Percentiles rank a stretch among this genome's conserved stretches.
These are phyloP conservation scores for Alternaria sp. DNA, from an alignment of 2,329 filamentous ascomycete genomes.

Conservation along the genomic window DNA sequence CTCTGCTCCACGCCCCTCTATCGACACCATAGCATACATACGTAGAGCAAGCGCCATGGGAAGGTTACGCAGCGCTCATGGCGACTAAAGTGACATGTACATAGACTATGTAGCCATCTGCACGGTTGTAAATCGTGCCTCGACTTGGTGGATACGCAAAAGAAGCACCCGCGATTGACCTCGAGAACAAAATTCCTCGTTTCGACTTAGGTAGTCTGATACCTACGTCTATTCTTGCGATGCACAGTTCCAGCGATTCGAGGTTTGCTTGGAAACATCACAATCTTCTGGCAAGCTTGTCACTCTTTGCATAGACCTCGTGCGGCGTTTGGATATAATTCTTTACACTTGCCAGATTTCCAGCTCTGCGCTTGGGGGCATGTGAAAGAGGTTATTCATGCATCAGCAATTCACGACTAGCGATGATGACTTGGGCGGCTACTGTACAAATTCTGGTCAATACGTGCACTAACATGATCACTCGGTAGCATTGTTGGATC, in stretches of 20 bases:
- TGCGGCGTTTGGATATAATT: neutral
- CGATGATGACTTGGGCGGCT: neutral
- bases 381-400: neutral
- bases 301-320: neutral
- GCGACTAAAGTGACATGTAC: neutral
- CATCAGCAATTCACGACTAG: neutral
- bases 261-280: neutral
- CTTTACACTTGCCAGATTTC: neutral
- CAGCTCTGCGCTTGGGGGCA: neutral
- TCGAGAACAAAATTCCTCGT: neutral
- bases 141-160: neutral
- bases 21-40: neutral
- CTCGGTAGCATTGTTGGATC: neutral
- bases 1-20: neutral
- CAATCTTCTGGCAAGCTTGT: neutral
- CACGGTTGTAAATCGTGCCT: neutral
- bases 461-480: neutral
- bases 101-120: neutral
- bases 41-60: neutral
- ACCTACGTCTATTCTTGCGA: neutral
- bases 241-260: neutral
- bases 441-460: neutral
- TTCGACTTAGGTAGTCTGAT: neutral
- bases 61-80: neutral
- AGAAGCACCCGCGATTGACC: neutral